Evolutionary conservation across 371 early-diverging fungal species (phyloP), one percentile per base, ranked within the genome.

Genomic region (Mucor velutinosus): DNA sequence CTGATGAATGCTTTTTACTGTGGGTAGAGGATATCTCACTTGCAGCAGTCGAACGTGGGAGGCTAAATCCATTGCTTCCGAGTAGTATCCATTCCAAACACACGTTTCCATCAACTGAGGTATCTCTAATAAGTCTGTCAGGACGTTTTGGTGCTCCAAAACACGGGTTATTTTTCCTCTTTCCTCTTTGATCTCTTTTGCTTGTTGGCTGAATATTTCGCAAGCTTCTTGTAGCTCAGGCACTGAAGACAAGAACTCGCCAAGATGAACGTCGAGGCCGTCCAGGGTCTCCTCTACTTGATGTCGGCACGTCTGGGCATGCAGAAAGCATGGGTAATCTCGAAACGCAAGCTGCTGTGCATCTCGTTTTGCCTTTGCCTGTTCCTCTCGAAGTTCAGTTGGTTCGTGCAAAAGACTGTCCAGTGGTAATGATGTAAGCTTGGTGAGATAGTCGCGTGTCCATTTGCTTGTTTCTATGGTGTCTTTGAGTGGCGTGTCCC

Each of bases 31-130:
- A 72, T 92, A 86, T 30, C 89, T 74, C 14, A 87, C 66, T 2
- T 78, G 70, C 49, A 94, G 72, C 10, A 93, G 77, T 6, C 86
- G 83, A 5, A 92, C 92, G 76, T 92, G 91, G 3, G 87, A 79
- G n/a, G 90, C 86, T 29, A 95, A 72, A 65, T 94, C 93, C 82
- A 95, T 89, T 0, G 93, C 95, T 64, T 95, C 95, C 35, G 91
- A 89, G 63, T 93, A 94, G 60, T 92, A 90, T 0, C 92, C 93
- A 51, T 91, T 90, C 70, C 91, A 83, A 21, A 94, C 90, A 73
- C 93, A 92, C 0, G 91, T 92, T 62, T 95, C 92, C 86, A 93
- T 88, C 56, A 95, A 73, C 63, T 90, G 86, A 6, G 95, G 95
- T 35, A 94, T 92, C 63, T 92, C 93, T 8, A 94, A 71, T 8